Percentiles rank a stretch among this genome's conserved stretches.
These are phyloP conservation scores for Coemansia sp. DNA, from an alignment of 192 early-diverging fungal genomes.

Conservation along the genomic window DNA sequence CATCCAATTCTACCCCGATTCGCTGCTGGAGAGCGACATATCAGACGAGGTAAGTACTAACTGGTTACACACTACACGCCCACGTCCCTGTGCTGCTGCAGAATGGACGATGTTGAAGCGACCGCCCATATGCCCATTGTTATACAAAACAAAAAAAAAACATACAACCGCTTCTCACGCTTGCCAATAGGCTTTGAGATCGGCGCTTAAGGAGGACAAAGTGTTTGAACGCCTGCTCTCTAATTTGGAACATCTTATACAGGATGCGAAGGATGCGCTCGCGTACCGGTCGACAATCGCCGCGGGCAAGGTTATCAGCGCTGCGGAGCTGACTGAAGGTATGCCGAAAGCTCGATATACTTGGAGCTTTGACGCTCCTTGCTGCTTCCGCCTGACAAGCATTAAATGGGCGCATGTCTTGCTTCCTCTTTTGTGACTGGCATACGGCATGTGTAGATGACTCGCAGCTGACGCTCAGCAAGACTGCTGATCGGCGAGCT, in stretches of 20 bases:
- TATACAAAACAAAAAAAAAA: constrained; percentile 21
- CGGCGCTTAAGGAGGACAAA: constrained; percentile 58
- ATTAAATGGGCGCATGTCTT: too few species aligned
- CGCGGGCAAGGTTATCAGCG: constrained; percentile 56
- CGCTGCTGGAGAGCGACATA: constrained; percentile 28
- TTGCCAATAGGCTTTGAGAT: constrained; percentile 57
- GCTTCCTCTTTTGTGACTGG: not conserved
- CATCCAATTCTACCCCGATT: constrained; percentile 21
- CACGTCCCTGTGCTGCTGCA: not conserved
- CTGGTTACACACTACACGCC: not conserved
- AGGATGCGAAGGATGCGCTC: constrained; percentile 55
- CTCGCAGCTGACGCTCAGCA: constrained; percentile 41
- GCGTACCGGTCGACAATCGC: constrained; percentile 54
- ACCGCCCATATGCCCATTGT: constrained; percentile 4
- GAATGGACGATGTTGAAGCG: not conserved
- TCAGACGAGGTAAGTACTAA: constrained; percentile 52
- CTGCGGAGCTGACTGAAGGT: constrained; percentile 51
- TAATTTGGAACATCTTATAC: constrained; percentile 59
- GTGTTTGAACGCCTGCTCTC: constrained; percentile 59
- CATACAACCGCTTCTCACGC: constrained; percentile 49
- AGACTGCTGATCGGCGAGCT: constrained; percentile 3
- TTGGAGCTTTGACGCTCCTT: too few species aligned
- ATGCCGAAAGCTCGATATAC: constrained; percentile 3
- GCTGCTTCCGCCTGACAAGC: too few species aligned
- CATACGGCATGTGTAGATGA: constrained; percentile 16